phyloP scores from a whole-genome alignment of 225 moss, liverwort and hornwort genomes.

The Asterella californica region DNA sequence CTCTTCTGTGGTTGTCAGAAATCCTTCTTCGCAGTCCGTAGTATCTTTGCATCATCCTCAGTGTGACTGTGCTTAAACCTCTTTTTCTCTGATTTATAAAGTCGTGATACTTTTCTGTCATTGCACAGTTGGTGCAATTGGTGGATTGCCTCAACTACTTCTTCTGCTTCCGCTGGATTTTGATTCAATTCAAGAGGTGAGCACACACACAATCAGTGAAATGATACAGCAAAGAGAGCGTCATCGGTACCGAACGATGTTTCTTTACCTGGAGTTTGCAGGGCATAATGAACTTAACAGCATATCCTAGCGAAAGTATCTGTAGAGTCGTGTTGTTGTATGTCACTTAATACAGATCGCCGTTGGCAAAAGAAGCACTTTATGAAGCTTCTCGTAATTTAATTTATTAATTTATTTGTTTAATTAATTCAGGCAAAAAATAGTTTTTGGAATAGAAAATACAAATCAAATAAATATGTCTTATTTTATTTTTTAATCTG shows the following conservation, averaged over 20 bases:
- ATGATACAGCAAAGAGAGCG: neutral
- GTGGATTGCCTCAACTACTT: constrained; percentile 95
- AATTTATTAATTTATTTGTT: no score
- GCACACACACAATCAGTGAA: neutral
- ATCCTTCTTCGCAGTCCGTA: no score
- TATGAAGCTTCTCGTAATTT: no score
- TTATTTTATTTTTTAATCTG: no score
- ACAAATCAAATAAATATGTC: no score
- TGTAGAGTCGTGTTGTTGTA: neutral
- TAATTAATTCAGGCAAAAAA: no score
- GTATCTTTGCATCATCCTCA: neutral
- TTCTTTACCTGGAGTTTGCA: no score
- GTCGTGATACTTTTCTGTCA: neutral
- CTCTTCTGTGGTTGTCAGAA: neutral
- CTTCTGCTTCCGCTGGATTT: constrained; percentile 98
- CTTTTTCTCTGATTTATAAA: neutral
- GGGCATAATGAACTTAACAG: neutral
- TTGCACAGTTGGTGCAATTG: constrained; percentile 84
- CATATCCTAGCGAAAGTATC: neutral
- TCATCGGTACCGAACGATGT: no score
- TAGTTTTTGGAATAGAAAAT: no score
- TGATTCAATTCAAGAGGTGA: constrained; percentile 97
- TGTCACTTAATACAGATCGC: no score
- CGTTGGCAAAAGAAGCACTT: no score
- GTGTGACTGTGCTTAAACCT: neutral